Percentiles rank a stretch among this genome's conserved stretches.
phyloP scores from a whole-genome alignment of 257 asterid species.

The Hygrophila difformis region DNA sequence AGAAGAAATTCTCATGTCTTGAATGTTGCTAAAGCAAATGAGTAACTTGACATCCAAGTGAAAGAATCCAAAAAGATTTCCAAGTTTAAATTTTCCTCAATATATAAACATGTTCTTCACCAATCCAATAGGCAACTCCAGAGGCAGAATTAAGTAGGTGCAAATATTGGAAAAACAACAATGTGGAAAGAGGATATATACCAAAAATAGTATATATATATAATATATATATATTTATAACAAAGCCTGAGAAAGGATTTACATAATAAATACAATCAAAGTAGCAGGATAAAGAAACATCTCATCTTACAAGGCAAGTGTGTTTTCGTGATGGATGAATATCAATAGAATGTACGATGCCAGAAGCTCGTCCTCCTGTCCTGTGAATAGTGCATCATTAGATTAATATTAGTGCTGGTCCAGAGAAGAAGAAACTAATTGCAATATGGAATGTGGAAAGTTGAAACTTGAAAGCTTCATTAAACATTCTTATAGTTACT shows the following conservation, averaged over 20 bases:
- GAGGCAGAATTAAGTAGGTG: not conserved
- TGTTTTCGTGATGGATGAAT: slow-evolving; percentile 85
- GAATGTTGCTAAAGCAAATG: not conserved
- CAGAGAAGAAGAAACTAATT: not conserved
- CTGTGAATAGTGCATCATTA: slow-evolving; percentile 28
- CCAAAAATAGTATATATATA: not conserved
- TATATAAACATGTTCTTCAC: not conserved
- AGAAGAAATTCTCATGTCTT: not conserved
- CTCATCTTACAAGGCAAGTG: slow-evolving; percentile 74
- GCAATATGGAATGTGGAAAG: no score
- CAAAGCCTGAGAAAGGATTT: not conserved
- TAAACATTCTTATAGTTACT: no score
- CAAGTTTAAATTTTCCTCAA: not conserved
- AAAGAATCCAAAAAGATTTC: slow-evolving; percentile 3
- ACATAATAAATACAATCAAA: not conserved
- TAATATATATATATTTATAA: not conserved
- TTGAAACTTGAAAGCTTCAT: no score
- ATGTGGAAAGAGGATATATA: no score
- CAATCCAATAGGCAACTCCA: not conserved
- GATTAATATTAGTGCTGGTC: not conserved
- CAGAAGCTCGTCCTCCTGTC: slow-evolving; percentile 47
- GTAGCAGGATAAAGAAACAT: slow-evolving; percentile 9
- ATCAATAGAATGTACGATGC: slow-evolving; percentile 78
- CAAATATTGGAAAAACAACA: not conserved
- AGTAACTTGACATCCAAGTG: not conserved